Conservation (phyloP, 1,284 basidiomycete genomes). For the Chalciporus sp. region DNA sequence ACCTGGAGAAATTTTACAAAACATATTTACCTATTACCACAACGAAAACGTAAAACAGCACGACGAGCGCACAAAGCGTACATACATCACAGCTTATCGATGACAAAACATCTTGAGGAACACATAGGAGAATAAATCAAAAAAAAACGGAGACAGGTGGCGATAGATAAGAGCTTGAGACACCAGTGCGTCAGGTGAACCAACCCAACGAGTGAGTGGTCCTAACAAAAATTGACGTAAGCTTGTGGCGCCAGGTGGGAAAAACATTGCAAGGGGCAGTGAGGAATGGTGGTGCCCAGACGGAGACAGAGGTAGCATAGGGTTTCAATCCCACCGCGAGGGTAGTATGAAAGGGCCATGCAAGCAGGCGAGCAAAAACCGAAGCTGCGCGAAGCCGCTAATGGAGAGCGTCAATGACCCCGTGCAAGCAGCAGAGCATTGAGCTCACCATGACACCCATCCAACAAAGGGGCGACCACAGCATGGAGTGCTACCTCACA, state of each 20-base stretch:
- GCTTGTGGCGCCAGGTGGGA: not conserved
- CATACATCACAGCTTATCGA: conserved; percentile 10
- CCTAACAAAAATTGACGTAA: not conserved
- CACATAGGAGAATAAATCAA: conserved; percentile 6
- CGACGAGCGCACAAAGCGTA: conserved; percentile 16
- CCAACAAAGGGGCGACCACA: conserved; percentile 2
- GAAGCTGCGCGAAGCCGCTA: conserved; percentile 1
- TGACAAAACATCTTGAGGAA: conserved; percentile 19
- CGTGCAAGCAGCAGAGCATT: not conserved
- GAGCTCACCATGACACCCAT: conserved; percentile 12
- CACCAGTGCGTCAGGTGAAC: not conserved
- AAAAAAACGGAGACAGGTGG: not conserved
- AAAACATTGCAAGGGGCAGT: not conserved
- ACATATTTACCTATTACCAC: conserved; percentile 1
- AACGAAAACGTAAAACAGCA: conserved; percentile 10
- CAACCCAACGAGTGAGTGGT: not conserved
- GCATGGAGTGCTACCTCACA: not conserved
- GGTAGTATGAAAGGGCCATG: not conserved
- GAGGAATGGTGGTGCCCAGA: not conserved
- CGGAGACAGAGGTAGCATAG: not conserved
- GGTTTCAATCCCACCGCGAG: not conserved
- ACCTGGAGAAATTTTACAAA: conserved; percentile 2
- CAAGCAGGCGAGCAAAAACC: not conserved
- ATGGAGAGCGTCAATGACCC: not conserved
- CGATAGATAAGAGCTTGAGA: not conserved